Conservation (phyloP, 2,329 filamentous ascomycete genomes). For the Cadophora sp. region DNA sequence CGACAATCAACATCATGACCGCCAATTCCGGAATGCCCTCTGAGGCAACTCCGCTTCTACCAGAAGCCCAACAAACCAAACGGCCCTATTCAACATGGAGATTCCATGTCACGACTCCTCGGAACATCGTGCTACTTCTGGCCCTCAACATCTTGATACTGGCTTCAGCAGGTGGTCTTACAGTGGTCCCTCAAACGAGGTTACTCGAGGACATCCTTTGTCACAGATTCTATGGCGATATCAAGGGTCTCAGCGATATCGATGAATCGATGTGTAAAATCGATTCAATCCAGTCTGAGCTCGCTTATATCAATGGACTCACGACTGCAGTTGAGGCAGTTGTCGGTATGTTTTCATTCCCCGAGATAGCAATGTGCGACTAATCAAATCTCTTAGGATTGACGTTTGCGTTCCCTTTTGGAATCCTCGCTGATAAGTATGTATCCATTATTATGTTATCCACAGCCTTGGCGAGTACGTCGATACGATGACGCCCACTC, state of each 20-base stretch:
- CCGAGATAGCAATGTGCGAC: not conserved
- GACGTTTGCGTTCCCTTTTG: slow-evolving; percentile 17
- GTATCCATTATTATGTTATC: not conserved
- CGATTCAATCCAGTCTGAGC: slow-evolving; percentile 19
- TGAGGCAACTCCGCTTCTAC: slow-evolving; percentile 14
- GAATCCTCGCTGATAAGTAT: slow-evolving; percentile 22
- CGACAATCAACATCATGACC: slow-evolving; percentile 8
- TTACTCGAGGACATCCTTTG: slow-evolving; percentile 15
- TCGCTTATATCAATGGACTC: slow-evolving; percentile 21
- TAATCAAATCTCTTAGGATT: not conserved
- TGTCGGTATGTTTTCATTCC: slow-evolving; percentile 7
- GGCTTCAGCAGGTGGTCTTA: slow-evolving; percentile 7
- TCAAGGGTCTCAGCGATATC: slow-evolving; percentile 14
- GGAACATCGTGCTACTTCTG: slow-evolving; percentile 12
- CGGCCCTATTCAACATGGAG: not conserved
- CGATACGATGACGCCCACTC: not conserved
- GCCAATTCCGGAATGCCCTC: not conserved
- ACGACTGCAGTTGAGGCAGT: slow-evolving; percentile 13
- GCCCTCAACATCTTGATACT: slow-evolving; percentile 2
- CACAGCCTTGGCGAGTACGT: not conserved
- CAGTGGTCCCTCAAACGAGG: slow-evolving; percentile 4
- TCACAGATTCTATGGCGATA: slow-evolving; percentile 13
- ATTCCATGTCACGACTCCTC: slow-evolving; percentile 16
- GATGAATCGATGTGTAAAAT: slow-evolving; percentile 21
- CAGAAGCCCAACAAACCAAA: not conserved